These are phyloP conservation scores for Dioscorea dumetorum DNA, from an alignment of 106 monocot species.

Conservation along the genomic window DNA sequence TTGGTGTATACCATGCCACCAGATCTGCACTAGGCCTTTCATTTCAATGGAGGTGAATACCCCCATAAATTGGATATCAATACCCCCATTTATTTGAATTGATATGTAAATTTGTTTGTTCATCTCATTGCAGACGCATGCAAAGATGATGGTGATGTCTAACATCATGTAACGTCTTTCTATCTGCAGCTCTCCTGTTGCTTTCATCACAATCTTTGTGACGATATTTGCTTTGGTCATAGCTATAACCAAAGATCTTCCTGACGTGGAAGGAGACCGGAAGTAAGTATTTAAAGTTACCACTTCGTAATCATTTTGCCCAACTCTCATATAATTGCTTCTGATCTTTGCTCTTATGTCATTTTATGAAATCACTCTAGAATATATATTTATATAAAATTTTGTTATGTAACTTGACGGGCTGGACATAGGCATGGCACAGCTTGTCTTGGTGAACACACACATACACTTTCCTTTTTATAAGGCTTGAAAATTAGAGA, in stretches of 20 bases:
- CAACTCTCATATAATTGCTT: no score
- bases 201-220: constrained; percentile 90
- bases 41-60: constrained; percentile 84
- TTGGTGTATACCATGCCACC: constrained; percentile 99
- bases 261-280: constrained; percentile 98
- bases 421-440: no score
- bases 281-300: constrained; percentile 49
- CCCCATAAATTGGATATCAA: background rate
- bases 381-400: no score
- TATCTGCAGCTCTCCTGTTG: constrained; percentile 87
- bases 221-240: constrained; percentile 97
- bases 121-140: constrained; percentile 50
- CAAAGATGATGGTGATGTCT: constrained; percentile 36
- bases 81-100: background rate
- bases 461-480: no score
- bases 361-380: no score
- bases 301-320: no score
- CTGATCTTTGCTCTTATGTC: no score
- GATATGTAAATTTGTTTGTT: constrained; percentile 10
- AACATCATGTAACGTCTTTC: constrained; percentile 42
- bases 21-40: constrained; percentile 85
- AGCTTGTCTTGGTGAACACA: no score
- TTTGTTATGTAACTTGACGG: no score
- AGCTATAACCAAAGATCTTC: constrained; percentile 98
- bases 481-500: no score